Conservation (phyloP, 2,329 filamentous ascomycete species). For the Akanthomyces dipterigenus region DNA sequence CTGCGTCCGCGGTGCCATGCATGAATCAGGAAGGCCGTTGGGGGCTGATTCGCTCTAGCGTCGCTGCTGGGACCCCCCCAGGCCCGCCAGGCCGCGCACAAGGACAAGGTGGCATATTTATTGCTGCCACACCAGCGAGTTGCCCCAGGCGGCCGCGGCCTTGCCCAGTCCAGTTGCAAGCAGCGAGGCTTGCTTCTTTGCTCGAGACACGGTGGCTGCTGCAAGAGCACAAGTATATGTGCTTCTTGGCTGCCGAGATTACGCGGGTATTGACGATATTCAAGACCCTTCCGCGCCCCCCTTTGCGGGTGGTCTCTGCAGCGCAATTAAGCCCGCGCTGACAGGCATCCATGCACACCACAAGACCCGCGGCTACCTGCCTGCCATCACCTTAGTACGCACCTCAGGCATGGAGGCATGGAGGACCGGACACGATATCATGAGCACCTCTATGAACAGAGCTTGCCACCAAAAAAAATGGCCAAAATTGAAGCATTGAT, state of each 20-base stretch:
- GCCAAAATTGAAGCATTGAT: too few relatives aligned
- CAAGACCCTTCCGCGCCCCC: too few relatives aligned
- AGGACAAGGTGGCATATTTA: background rate
- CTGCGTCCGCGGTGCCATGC: background rate
- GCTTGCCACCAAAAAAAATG: background rate
- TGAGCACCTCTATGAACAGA: background rate
- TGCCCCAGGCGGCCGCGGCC: background rate
- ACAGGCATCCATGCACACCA: background rate
- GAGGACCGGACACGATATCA: background rate
- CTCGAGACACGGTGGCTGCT: too few relatives aligned
- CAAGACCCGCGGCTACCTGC: background rate
- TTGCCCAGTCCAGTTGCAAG: background rate
- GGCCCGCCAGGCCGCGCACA: too few relatives aligned
- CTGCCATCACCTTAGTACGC: too few relatives aligned
- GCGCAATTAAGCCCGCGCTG: background rate
- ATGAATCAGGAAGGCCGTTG: constrained; percentile 10
- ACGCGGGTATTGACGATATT: too few relatives aligned
- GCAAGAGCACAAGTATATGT: too few relatives aligned
- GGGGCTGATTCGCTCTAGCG: background rate
- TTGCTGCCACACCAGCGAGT: background rate
- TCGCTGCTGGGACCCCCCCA: background rate
- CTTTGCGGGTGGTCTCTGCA: background rate
- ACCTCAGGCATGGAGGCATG: too few relatives aligned
- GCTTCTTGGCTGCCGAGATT: background rate
- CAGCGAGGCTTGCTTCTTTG: background rate